A percentile compares a stretch with the other conserved stretches of the same genome.
These are phyloP conservation scores for Phylloporus sp. DNA, from an alignment of 768 basidiomycete species.

Conservation along the genomic window DNA sequence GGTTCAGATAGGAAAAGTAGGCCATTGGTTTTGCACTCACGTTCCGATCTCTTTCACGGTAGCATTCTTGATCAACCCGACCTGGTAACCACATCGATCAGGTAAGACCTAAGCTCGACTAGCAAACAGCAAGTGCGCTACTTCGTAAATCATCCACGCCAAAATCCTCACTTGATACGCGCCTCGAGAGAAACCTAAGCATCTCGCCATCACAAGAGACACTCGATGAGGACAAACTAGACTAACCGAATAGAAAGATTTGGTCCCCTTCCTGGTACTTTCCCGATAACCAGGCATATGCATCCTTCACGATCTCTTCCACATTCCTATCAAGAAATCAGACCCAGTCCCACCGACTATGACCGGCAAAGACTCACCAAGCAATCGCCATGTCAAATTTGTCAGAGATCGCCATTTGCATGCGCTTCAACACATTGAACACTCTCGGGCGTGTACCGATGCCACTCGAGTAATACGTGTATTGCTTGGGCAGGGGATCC, in stretches of 20 bases:
- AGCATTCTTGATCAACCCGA: constrained; percentile 27
- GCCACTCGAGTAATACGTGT: constrained; percentile 35
- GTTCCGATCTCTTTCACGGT: constrained; percentile 28
- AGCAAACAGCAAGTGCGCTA: background rate
- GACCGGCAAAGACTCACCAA: constrained; percentile 20
- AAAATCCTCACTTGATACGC: constrained; percentile 37
- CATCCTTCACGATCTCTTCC: constrained; percentile 28
- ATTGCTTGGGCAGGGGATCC: constrained; percentile 16
- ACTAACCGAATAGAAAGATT: constrained; percentile 30
- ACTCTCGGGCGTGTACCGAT: constrained; percentile 33
- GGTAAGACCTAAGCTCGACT: background rate
- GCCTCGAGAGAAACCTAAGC: constrained; percentile 38
- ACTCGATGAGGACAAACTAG: background rate
- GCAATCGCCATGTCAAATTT: constrained; percentile 34
- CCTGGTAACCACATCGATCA: constrained; percentile 11
- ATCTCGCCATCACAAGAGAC: background rate
- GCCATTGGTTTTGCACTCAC: background rate
- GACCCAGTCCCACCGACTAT: too few species aligned
- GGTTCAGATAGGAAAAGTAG: background rate
- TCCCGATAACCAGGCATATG: constrained; percentile 29
- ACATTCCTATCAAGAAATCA: constrained; percentile 27
- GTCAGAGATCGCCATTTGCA: constrained; percentile 14
- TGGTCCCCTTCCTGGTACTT: constrained; percentile 25
- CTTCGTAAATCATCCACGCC: constrained; percentile 37
- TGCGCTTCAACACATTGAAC: constrained; percentile 19